phyloP scores from a whole-genome alignment of 305 asterid genomes.

The Fraxinus sp. region DNA sequence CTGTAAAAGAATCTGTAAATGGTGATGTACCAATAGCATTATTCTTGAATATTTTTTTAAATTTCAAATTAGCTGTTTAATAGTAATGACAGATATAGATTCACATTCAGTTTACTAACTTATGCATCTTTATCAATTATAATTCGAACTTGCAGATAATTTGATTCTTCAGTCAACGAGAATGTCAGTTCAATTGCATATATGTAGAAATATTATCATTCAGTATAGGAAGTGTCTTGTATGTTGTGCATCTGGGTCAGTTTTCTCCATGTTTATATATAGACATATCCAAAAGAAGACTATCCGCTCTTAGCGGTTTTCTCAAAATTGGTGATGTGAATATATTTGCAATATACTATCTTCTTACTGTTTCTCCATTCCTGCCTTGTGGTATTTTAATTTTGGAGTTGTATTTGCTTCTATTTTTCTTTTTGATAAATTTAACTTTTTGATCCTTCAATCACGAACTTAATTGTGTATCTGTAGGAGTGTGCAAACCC shows the following conservation, averaged over 20 bases:
- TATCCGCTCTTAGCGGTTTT: not conserved
- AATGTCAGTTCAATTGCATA: not conserved
- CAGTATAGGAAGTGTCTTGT: not conserved
- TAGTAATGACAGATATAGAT: not conserved
- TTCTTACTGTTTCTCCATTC: not conserved
- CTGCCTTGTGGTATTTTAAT: constrained; percentile 3
- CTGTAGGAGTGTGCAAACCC: constrained; percentile 74
- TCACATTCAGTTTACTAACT: not conserved
- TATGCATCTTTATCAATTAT: not conserved
- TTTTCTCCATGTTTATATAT: not conserved
- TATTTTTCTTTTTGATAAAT: not conserved
- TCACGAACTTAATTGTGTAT: not conserved
- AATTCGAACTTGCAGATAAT: not conserved
- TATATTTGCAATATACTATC: constrained; percentile 10
- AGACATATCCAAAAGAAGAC: not conserved
- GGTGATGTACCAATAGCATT: too few species aligned
- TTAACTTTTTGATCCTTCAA: not conserved
- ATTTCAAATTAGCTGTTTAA: not conserved
- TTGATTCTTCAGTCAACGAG: not conserved
- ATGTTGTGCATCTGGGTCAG: not conserved
- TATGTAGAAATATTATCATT: not conserved
- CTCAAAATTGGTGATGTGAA: not conserved
- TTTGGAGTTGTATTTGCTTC: not conserved
- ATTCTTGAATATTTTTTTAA: not conserved
- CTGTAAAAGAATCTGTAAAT: too few species aligned